Base-by-base conservation (phyloP, 1,284 basidiomycete species). In the Phaffia rhodozyma region DNA sequence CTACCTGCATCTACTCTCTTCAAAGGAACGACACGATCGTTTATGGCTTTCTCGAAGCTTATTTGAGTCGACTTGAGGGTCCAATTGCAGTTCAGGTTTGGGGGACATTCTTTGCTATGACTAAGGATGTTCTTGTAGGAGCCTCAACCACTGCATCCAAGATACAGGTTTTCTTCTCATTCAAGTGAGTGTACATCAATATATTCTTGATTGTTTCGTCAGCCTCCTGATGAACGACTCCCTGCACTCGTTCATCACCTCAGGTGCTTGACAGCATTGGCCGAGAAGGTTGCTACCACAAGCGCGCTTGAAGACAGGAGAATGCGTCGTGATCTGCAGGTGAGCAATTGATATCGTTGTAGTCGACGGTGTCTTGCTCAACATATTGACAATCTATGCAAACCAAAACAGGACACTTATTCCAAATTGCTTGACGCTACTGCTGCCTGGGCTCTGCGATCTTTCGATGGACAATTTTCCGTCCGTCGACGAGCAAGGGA, bases 61-160 rank as follows among this genome's bases (percentile, higher is more conserved):
- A 97, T 72, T 75, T 96, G n/a, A 76, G 77, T 25, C 82, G 86
- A 6, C 76, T 98, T 56, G 93, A 97, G 73, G 89, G 89, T 1
- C 87, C 91, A 0, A 79, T 93, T 25, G 91, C 90, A 1, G 79
- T 91, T 5, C 94, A 97, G 76, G 88, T 97, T 7, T 97, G 94
- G 93, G 77, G 78, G 60, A 82, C 87, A 23, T 86, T 87, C 71
- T 79, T 90, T 67, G 81, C 85, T 47, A 79, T 97, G 43, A 83
- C 85, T 11, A 91, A 88, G 71, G 93, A 97, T 34, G 75, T 93
- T 23, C 75, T 84, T 16, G 79, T 79, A 6, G 58, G 59, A 81
- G 38, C 52, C 18, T 32, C 69, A 75, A 83, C 57, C 79, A 83
- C 66, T 81, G 85, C 60, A 83, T 84, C 77, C 1, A 85, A 84